Evolutionary conservation across 768 basidiomycete species (phyloP).

Genomic region (Leccinum ochraceum): DNA sequence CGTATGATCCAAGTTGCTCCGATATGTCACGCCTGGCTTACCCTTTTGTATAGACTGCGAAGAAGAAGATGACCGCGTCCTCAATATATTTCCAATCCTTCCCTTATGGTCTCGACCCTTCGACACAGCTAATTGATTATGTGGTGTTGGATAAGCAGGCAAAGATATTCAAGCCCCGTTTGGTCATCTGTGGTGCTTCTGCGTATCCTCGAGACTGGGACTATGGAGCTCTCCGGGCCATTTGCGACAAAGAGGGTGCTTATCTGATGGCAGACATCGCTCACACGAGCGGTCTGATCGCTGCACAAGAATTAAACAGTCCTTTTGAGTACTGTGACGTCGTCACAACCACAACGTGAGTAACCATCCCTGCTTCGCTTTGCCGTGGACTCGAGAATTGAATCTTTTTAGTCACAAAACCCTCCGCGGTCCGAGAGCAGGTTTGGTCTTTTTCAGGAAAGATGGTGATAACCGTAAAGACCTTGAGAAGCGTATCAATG

Average conservation of each 20-base stretch:
- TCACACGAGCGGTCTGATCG: conserved; percentile 94
- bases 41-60: conserved; percentile 67
- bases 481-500: conserved; percentile 95
- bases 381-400: not conserved
- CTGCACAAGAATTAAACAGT: conserved; percentile 84
- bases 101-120: conserved; percentile 83
- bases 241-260: conserved; percentile 84
- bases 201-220: conserved; percentile 99
- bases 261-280: conserved; percentile 97
- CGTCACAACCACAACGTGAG: conserved; percentile 94
- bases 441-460: conserved; percentile 97
- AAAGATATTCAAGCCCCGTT: conserved; percentile 91
- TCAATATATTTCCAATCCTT: conserved; percentile 99
- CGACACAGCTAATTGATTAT: conserved; percentile 91
- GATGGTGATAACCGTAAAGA: conserved; percentile 80
- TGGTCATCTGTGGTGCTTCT: conserved; percentile 97
- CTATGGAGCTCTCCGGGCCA: conserved; percentile 79
- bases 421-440: conserved; percentile 95
- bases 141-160: conserved; percentile 77
- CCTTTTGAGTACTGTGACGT: conserved; percentile 98
- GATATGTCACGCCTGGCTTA: not conserved
- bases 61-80: conserved; percentile 99
- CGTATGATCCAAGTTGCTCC: conserved; percentile 44
- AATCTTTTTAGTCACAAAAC: conserved; percentile 80
- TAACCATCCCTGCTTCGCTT: conserved; percentile 3